phyloP scores from a whole-genome alignment of 371 early-diverging fungal species.

The Mucor sp. region DNA sequence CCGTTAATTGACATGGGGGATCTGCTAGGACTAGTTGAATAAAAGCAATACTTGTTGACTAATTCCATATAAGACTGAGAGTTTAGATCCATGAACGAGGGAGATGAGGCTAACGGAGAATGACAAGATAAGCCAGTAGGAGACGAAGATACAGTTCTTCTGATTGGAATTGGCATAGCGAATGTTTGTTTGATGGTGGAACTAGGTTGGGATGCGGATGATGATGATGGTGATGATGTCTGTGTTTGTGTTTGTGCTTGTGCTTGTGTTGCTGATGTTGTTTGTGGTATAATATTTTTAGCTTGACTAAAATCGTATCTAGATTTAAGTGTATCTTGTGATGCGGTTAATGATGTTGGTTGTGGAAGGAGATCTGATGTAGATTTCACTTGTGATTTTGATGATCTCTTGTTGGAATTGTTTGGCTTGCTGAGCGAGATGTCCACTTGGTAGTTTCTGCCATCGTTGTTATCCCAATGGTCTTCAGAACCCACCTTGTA shows the following conservation, averaged over 20 bases:
- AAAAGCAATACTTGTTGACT: constrained; percentile 58
- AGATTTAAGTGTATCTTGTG: constrained; percentile 11
- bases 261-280: neutral
- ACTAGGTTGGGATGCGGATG: neutral
- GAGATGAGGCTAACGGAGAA: constrained; percentile 23
- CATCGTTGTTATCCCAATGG: constrained; percentile 29
- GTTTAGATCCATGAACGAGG: constrained; percentile 24
- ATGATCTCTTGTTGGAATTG: neutral
- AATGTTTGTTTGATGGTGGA: neutral
- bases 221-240: neutral
- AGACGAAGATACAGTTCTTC: constrained; percentile 10
- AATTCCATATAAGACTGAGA: constrained; percentile 44
- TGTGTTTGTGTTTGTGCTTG: neutral
- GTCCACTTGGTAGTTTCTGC: constrained; percentile 24
- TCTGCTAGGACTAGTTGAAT: constrained; percentile 39
- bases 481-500: constrained; percentile 34
- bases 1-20: constrained; percentile 33
- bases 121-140: constrained; percentile 17
- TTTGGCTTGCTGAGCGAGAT: neutral
- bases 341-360: neutral
- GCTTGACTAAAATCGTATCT: constrained; percentile 29
- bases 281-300: neutral
- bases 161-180: constrained; percentile 19
- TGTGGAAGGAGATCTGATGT: neutral
- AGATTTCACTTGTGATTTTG: neutral